phyloP scores from a whole-genome alignment of 495 filamentous ascomycete genomes.

The Cryomyces minteri region DNA sequence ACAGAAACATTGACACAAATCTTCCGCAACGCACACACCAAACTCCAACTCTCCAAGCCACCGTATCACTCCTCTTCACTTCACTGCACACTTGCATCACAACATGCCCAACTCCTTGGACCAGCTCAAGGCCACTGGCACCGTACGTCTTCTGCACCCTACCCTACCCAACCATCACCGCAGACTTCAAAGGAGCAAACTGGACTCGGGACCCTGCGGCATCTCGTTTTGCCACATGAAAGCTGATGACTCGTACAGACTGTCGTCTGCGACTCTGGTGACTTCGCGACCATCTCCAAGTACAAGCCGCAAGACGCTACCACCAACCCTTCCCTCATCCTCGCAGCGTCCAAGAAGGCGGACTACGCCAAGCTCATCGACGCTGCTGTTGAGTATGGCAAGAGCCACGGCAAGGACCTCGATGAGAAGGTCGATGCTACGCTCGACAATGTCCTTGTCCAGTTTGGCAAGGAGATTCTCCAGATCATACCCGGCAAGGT shows the following conservation, averaged over 20 bases:
- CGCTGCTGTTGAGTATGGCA: slow-evolving; percentile 67
- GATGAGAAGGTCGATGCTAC: slow-evolving; percentile 29
- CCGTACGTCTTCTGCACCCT: slow-evolving; percentile 40
- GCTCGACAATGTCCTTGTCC: slow-evolving; percentile 75
- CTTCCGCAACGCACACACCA: no score
- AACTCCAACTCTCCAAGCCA: no score
- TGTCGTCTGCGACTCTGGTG: slow-evolving; percentile 93
- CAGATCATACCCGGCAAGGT: slow-evolving; percentile 95
- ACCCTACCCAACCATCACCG: slow-evolving; percentile 6
- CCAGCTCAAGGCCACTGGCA: slow-evolving; percentile 91
- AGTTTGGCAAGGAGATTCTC: slow-evolving; percentile 96
- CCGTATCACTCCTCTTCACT: no score
- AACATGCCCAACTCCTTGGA: slow-evolving; percentile 74
- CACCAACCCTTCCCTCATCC: slow-evolving; percentile 96
- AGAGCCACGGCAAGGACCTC: slow-evolving; percentile 42
- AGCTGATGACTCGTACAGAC: slow-evolving; percentile 31
- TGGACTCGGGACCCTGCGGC: not conserved
- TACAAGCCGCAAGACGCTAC: slow-evolving; percentile 99
- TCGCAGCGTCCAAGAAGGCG: slow-evolving; percentile 93
- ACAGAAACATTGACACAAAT: no score
- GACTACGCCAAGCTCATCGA: slow-evolving; percentile 93
- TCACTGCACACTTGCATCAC: no score
- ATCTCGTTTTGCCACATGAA: not conserved
- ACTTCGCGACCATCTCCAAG: slow-evolving; percentile 77
- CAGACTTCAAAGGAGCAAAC: slow-evolving; percentile 1